Conservation (phyloP, 2,329 filamentous ascomycete genomes). For the Drechslera avenae region DNA sequence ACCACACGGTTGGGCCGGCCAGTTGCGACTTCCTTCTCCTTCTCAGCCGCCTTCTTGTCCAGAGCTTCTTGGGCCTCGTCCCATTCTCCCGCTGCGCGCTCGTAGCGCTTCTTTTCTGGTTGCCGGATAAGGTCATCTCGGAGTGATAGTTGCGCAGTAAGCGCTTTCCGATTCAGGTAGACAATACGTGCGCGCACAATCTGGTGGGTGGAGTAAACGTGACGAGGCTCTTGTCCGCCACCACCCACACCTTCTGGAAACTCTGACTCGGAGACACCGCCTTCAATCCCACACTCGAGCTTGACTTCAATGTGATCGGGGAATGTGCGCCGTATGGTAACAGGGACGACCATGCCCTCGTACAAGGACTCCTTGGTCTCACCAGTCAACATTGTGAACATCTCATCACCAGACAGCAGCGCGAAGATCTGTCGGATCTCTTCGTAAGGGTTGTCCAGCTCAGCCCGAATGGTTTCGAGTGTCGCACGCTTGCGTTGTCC, state of each 20-base stretch:
- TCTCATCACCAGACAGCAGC: conserved; percentile 71
- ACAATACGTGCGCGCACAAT: conserved; percentile 87
- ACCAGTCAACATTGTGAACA: conserved; percentile 96
- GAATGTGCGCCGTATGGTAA: conserved; percentile 85
- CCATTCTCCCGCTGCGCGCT: conserved; percentile 82
- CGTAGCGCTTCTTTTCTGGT: conserved; percentile 55
- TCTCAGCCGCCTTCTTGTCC: conserved; percentile 76
- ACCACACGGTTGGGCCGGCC: conserved; percentile 91
- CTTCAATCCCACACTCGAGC: conserved; percentile 93
- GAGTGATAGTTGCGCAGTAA: conserved; percentile 82
- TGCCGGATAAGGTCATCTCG: conserved; percentile 79
- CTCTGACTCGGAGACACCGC: conserved; percentile 80
- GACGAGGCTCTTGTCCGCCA: conserved; percentile 54
- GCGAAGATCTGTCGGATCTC: conserved; percentile 85
- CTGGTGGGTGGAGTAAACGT: conserved; percentile 78
- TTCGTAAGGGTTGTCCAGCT: conserved; percentile 91
- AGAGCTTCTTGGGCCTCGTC: conserved; percentile 79
- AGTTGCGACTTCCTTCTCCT: conserved; percentile 83
- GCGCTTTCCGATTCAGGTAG: conserved; percentile 84
- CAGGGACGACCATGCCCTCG: conserved; percentile 90
- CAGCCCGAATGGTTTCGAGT: conserved; percentile 91
- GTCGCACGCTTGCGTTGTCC: conserved; percentile 95
- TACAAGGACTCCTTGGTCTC: conserved; percentile 83
- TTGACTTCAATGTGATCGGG: conserved; percentile 92
- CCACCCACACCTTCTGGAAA: conserved; percentile 71